Conservation (phyloP, 106 monocot species). For the Dioscorea zingiberensis region DNA sequence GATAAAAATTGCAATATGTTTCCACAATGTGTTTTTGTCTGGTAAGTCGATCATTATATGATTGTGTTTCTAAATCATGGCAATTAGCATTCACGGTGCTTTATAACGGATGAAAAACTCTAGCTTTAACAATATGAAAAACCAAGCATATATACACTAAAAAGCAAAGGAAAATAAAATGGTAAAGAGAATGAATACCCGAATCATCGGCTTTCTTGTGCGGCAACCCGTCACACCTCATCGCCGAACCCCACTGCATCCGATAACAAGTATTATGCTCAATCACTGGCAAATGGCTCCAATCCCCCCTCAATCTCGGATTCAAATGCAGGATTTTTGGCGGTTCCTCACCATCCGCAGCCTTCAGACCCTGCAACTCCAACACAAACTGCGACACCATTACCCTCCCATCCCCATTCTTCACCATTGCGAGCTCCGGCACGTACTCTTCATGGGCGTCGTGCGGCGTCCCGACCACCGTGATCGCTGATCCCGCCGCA, state of each 20-base stretch:
- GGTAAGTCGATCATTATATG: too few relatives aligned
- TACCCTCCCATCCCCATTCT: constrained; percentile 42
- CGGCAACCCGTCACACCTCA: constrained; percentile 60
- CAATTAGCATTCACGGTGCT: too few relatives aligned
- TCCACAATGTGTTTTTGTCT: too few relatives aligned
- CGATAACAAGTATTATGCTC: constrained; percentile 86
- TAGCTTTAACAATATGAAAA: too few relatives aligned
- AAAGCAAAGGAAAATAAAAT: not conserved
- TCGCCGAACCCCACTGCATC: constrained; percentile 82
- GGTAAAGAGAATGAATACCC: constrained; percentile 5
- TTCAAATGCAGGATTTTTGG: constrained; percentile 81
- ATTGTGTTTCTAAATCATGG: too few relatives aligned
- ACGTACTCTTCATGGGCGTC: constrained; percentile 53
- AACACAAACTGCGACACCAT: constrained; percentile 84
- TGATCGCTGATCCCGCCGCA: constrained; percentile 64
- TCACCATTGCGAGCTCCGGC: constrained; percentile 42
- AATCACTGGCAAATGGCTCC: constrained; percentile 58
- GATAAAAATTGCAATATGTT: too few relatives aligned
- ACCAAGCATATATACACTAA: too few relatives aligned
- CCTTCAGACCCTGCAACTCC: constrained; percentile 82
- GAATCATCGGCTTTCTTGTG: constrained; percentile 50
- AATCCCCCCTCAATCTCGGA: constrained; percentile 77
- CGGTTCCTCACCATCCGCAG: constrained; percentile 75
- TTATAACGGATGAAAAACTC: too few relatives aligned
- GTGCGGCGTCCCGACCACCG: constrained; percentile 71